Evolutionary conservation across 495 filamentous ascomycete species (phyloP), one percentile per base, ranked within the genome.

Genomic region (Xeromyces bisporus): DNA sequence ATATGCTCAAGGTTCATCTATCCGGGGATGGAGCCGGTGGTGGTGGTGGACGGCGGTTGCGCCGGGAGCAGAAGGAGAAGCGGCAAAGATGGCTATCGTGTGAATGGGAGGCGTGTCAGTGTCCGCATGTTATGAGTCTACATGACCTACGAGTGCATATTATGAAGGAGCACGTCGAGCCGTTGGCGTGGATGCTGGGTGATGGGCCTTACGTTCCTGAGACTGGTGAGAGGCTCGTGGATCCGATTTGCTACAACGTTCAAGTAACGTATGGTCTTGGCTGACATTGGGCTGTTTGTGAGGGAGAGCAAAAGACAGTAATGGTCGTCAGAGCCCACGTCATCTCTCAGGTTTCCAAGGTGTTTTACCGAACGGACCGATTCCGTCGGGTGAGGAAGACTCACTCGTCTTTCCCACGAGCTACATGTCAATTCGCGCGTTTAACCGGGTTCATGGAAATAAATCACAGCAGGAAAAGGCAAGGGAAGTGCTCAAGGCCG

Each of bases 171-270:
- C 82, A 91, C 48, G 49, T 86, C 16, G 35, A 44, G 6, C 51
- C 67, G 9, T 47, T 73, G 38, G 60, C 67, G 14, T 80, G 76
- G 80, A 48, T 69, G 35, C 47, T 66, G 23, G 78, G 78, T 10
- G 75, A 84, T 47, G 78, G 80, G 21, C 69, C 71, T 23, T 52
- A 50, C 26, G 58, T 56, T 11, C 53, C 55, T 30, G 39, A 33
- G 45, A 43, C 58, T 46, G 59, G 67, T 71, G 57, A 60, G 60
- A 55, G 4, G n/a, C n/a, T n/a, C n/a, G n/a, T n/a, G n/a, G n/a
- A n/a, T n/a, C n/a, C n/a, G n/a, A n/a, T n/a, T n/a, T n/a, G n/a
- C n/a, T n/a, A n/a, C n/a, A n/a, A n/a, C n/a, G n/a, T n/a, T n/a
- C n/a, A n/a, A n/a, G n/a, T n/a, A n/a, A n/a, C n/a, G n/a, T n/a